Percentiles rank a stretch among this genome's conserved stretches.
Evolutionary conservation across 306 rosid species (phyloP).

Genomic region (Mimosa pudica): DNA sequence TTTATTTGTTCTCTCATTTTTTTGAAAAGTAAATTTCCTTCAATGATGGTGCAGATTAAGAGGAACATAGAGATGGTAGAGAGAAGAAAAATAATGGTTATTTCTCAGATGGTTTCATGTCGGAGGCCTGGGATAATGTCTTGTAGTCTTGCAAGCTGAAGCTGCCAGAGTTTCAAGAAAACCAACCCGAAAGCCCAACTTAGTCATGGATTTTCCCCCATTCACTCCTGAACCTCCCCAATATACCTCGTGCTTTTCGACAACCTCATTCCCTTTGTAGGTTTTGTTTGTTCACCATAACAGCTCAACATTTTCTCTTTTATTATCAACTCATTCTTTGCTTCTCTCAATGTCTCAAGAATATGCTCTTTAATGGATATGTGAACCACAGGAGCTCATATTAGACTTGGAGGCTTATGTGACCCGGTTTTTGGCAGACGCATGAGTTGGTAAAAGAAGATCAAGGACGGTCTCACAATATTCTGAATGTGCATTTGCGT

Average conservation of each 20-base stretch:
- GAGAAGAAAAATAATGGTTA: neutral
- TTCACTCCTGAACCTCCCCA: slow-evolving; percentile 31
- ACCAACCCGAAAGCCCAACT: slow-evolving; percentile 27
- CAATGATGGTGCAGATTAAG: slow-evolving; percentile 27
- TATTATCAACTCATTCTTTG: neutral
- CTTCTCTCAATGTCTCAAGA: neutral
- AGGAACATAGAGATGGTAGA: neutral
- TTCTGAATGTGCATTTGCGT: slow-evolving; percentile 14
- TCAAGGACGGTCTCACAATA: slow-evolving; percentile 20
- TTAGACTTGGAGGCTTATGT: slow-evolving; percentile 29
- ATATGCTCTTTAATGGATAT: neutral
- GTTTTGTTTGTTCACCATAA: slow-evolving; percentile 18
- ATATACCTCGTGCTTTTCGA: slow-evolving; percentile 28
- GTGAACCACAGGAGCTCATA: neutral
- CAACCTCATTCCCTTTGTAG: neutral
- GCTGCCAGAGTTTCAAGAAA: slow-evolving; percentile 41
- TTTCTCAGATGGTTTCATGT: slow-evolving; percentile 39
- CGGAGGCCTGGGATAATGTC: slow-evolving; percentile 42
- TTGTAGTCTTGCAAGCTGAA: slow-evolving; percentile 37
- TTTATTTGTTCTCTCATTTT: slow-evolving; percentile 16
- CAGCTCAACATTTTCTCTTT: neutral
- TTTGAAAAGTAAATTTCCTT: neutral
- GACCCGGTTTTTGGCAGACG: neutral
- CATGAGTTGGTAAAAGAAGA: neutral
- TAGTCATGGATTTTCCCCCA: slow-evolving; percentile 29